phyloP scores from a whole-genome alignment of 192 early-diverging fungal species.

The Spizellomyces punctatus region DNA sequence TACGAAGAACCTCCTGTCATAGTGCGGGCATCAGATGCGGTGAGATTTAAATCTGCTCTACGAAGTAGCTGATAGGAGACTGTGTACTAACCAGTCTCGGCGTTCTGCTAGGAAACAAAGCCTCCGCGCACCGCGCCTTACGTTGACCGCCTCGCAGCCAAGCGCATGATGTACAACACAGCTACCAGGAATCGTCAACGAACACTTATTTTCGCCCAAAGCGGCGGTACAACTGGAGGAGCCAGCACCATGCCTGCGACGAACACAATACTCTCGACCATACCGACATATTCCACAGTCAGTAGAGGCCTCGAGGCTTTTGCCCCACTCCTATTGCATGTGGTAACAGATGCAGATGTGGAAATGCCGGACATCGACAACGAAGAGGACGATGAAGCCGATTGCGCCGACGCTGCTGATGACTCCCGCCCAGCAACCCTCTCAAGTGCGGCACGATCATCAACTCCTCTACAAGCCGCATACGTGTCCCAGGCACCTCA shows the following conservation, averaged over 20 bases:
- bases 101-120: neutral
- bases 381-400: neutral
- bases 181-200: constrained; percentile 15
- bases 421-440: neutral
- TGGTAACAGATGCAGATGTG: neutral
- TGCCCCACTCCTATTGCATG: constrained; percentile 10
- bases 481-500: too few relatives aligned
- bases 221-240: constrained; percentile 8
- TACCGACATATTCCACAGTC: neutral
- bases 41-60: neutral
- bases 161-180: constrained; percentile 19
- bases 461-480: neutral
- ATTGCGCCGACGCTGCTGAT: neutral
- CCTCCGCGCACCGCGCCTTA: neutral
- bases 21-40: neutral
- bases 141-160: constrained; percentile 3
- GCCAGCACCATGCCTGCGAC: constrained; percentile 1
- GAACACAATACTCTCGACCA: neutral
- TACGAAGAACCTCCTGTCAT: constrained; percentile 1
- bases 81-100: neutral
- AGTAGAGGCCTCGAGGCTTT: constrained; percentile 10
- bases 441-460: neutral
- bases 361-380: constrained; percentile 1
- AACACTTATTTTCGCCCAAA: constrained; percentile 11
- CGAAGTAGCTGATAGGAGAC: neutral